Conservation (phyloP, 495 filamentous ascomycete genomes). For the Lineolata rhizophorae region DNA sequence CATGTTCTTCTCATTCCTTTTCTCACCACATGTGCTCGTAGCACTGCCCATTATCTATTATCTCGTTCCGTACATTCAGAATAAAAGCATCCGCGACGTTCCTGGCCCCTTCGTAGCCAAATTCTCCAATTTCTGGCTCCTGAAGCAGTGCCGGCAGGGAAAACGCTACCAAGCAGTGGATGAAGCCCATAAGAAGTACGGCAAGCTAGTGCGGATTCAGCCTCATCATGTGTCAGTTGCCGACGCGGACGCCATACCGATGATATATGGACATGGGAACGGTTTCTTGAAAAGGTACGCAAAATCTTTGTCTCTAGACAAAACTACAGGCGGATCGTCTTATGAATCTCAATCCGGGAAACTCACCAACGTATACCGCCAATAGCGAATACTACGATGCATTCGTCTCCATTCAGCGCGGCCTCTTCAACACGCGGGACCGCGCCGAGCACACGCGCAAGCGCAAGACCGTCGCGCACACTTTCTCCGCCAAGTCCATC, state of each 20-base stretch:
- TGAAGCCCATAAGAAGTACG: slow-evolving; percentile 46
- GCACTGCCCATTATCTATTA: slow-evolving; percentile 36
- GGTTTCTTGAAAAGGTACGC: slow-evolving; percentile 21
- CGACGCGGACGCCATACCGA: slow-evolving; percentile 31
- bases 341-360: neutral
- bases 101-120: slow-evolving; percentile 46
- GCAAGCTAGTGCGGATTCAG: slow-evolving; percentile 35
- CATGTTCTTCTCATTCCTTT: too few species aligned
- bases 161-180: slow-evolving; percentile 47
- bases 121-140: slow-evolving; percentile 61
- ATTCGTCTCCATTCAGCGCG: slow-evolving; percentile 69
- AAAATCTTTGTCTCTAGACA: neutral
- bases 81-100: slow-evolving; percentile 37
- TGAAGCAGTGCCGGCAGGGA: slow-evolving; percentile 44
- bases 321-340: too few species aligned
- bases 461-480: slow-evolving; percentile 73
- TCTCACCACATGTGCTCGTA: slow-evolving; percentile 35
- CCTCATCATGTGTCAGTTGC: slow-evolving; percentile 38
- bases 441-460: slow-evolving; percentile 70
- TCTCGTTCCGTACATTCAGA: slow-evolving; percentile 46
- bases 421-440: slow-evolving; percentile 80
- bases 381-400: slow-evolving; percentile 66
- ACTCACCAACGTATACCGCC: neutral
- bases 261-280: slow-evolving; percentile 31
- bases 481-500: slow-evolving; percentile 65